These are phyloP conservation scores for Paradendryphiella salina DNA, from an alignment of 2,329 filamentous ascomycete species.

Conservation along the genomic window DNA sequence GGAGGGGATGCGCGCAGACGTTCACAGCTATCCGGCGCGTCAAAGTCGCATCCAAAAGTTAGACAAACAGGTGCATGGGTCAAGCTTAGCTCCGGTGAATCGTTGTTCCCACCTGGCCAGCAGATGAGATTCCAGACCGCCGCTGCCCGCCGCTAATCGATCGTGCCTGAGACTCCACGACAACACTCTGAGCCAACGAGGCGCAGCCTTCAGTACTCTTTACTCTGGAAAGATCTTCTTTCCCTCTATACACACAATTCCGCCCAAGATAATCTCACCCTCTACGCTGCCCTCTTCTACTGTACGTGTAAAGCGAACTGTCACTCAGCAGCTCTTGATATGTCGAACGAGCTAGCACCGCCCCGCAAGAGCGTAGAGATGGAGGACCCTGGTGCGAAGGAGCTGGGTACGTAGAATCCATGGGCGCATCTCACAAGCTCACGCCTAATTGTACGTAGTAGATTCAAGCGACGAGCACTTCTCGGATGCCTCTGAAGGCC, in stretches of 20 bases:
- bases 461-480: constrained; percentile 65
- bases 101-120: constrained; percentile 26
- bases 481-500: constrained; percentile 66
- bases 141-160: constrained; percentile 19
- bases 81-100: constrained; percentile 27
- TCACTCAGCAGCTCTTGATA: constrained; percentile 20
- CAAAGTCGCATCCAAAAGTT: constrained; percentile 34
- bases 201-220: constrained; percentile 20
- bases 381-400: constrained; percentile 61
- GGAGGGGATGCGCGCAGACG: constrained; percentile 17
- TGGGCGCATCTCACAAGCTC: neutral
- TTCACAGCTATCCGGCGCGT: constrained; percentile 25
- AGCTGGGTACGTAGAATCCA: constrained; percentile 52
- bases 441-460: constrained; percentile 22
- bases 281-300: neutral
- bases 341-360: constrained; percentile 54
- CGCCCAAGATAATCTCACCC: neutral
- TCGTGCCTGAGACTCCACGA: constrained; percentile 27
- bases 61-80: constrained; percentile 31
- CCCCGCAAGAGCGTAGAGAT: constrained; percentile 60
- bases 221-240: neutral
- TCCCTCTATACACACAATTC: neutral
- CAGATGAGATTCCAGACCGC: constrained; percentile 18
- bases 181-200: constrained; percentile 22
- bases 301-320: neutral